These are phyloP conservation scores for Aureobasidium vineae DNA, from an alignment of 2,329 filamentous ascomycete genomes.

Conservation along the genomic window DNA sequence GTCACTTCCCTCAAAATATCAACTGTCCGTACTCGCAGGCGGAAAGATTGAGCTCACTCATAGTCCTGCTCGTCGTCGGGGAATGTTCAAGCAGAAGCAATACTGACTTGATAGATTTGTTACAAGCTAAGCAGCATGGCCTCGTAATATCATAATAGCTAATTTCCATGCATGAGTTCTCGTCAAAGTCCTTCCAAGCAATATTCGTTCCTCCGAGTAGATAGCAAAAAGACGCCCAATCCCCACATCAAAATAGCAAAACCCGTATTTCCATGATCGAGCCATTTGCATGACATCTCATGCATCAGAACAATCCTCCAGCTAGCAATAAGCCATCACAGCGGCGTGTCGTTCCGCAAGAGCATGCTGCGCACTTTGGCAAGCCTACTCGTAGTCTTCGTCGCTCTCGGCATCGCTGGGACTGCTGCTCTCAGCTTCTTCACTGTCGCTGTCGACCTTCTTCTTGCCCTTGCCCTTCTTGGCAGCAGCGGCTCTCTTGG, in stretches of 20 bases:
- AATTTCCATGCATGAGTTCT: not conserved
- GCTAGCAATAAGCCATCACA: not conserved
- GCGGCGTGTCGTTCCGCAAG: not conserved
- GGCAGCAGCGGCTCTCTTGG: not conserved
- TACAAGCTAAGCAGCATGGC: slow-evolving; percentile 2
- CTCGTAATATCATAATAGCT: slow-evolving; percentile 1
- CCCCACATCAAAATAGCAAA: not conserved
- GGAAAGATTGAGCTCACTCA: not conserved
- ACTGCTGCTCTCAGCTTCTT: slow-evolving; percentile 18
- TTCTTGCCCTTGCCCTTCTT: slow-evolving; percentile 16
- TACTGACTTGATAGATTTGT: not conserved
- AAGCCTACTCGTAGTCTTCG: slow-evolving; percentile 15
- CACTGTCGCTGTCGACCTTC: slow-evolving; percentile 13
- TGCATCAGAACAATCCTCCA: not conserved
- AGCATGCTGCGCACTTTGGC: not conserved
- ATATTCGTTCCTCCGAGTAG: not conserved
- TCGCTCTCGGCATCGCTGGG: slow-evolving; percentile 17
- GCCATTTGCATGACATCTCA: not conserved
- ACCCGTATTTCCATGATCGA: not conserved
- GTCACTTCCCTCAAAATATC: not conserved
- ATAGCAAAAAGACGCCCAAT: not conserved
- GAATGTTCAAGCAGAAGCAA: not conserved
- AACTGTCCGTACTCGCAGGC: not conserved
- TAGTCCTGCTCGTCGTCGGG: not conserved
- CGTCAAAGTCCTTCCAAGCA: not conserved